Base-by-base conservation (phyloP, 352 stramenopile genomes). In the Phytophthora fragariae region DNA sequence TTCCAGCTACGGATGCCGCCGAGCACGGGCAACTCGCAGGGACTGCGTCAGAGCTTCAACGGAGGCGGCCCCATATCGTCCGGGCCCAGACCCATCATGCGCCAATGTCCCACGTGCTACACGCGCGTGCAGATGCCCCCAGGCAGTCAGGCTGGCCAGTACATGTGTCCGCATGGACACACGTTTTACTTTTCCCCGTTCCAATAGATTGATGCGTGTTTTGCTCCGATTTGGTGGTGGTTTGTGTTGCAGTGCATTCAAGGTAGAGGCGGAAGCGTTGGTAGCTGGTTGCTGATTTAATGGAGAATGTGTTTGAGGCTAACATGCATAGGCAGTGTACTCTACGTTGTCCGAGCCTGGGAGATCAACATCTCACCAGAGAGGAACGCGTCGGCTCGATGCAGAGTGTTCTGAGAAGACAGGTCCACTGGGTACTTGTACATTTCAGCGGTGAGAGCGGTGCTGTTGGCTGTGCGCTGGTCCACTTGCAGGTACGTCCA, bases 111-210 rank as follows among this genome's bases (percentile, higher is more conserved):
- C 55, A 95, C 89, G 57, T 96, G 89, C 80, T 92, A 92, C 73
- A 96, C 89, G 65, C 89, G 88, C 57, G 89, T 96, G 61, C 89
- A 96, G 65, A 96, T 96, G 89, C 89, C 89, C 1, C 88, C 88
- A 14, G 88, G 88, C 17, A 94, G 86, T 41, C 89, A 94, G 68
- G 85, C 89, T 5, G 89, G 89, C 29, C 89, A 96, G 79, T 96
- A 95, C 81, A 95, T 96, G 88, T 96, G 89, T 84, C 89, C 89
- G 1, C 83, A 95, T 57, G 89, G 89, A 3, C 89, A 96, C 74
- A 96, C 89, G 27, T 96, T 96, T 67, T 93, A 90, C 76, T 96
- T 92, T 69, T 86, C 87, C 53, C 88, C 89, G 24, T 88, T 85
- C 58, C 70, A 89, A 77, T 81, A 85, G 78, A 80, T 73, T 69